Conservation (phyloP, 441 rosid genomes). For the Populus hybrid region DNA sequence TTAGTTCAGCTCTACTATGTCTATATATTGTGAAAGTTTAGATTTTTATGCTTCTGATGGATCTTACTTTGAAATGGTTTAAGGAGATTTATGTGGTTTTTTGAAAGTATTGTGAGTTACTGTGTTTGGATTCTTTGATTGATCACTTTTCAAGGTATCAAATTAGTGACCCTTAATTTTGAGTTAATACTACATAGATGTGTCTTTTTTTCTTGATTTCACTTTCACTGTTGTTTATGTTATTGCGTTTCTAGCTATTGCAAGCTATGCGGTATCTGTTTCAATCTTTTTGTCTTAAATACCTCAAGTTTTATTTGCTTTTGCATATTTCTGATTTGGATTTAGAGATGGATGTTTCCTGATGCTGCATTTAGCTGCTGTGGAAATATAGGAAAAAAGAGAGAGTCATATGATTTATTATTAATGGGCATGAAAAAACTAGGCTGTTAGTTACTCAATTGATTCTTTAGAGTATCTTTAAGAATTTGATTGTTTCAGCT, state of each 20-base stretch:
- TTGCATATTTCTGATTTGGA: conserved; percentile 7
- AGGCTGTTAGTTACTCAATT: not conserved
- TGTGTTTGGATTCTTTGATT: conserved; percentile 1
- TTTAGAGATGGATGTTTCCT: not conserved
- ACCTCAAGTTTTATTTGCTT: not conserved
- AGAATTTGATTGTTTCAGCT: not conserved
- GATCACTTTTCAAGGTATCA: not conserved
- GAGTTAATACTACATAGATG: not conserved
- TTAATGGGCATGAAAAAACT: not conserved
- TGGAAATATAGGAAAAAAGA: not conserved
- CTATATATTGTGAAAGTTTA: conserved; percentile 4
- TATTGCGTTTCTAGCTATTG: conserved; percentile 3
- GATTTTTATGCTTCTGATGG: conserved; percentile 19
- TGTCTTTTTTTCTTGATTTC: conserved; percentile 13
- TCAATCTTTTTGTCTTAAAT: conserved; percentile 3
- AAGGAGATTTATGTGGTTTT: conserved; percentile 8
- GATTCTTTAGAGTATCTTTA: not conserved
- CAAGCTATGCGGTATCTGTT: not conserved
- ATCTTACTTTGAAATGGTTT: conserved; percentile 28
- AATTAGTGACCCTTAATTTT: conserved; percentile 13
- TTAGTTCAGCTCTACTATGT: conserved; percentile 15
- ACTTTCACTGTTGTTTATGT: conserved; percentile 1
- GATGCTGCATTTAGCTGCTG: not conserved
- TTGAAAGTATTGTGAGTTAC: not conserved
- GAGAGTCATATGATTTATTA: not conserved